Conservation (phyloP, 306 rosid species). For the Calophaca sinica region DNA sequence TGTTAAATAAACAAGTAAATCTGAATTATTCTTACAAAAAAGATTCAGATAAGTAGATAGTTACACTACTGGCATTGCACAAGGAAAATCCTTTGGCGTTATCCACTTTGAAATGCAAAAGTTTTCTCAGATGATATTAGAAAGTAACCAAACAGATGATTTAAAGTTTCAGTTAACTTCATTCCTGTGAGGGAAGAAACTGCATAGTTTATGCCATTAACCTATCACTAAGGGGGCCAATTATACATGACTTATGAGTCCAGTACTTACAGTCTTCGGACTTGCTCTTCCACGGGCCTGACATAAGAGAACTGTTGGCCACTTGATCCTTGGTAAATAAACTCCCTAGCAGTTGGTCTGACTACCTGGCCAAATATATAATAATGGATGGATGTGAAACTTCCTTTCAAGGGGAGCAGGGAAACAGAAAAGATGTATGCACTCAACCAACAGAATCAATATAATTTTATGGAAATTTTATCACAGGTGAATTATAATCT, state of each 20-base stretch:
- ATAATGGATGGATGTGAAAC: slow-evolving; percentile 35
- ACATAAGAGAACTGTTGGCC: slow-evolving; percentile 62
- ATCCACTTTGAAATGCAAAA: slow-evolving; percentile 26
- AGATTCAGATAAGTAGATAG: not conserved
- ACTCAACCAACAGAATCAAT: slow-evolving; percentile 22
- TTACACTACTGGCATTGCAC: slow-evolving; percentile 14
- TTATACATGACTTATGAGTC: slow-evolving; percentile 14
- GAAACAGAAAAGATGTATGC: slow-evolving; percentile 15
- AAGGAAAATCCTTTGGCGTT: slow-evolving; percentile 23
- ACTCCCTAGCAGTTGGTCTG: slow-evolving; percentile 58
- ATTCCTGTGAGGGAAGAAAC: slow-evolving; percentile 1
- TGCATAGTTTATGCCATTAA: not conserved
- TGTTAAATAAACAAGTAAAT: slow-evolving; percentile 3
- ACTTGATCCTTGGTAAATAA: slow-evolving; percentile 57
- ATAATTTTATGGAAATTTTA: slow-evolving; percentile 29
- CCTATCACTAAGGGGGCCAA: slow-evolving; percentile 1
- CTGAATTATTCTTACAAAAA: not conserved
- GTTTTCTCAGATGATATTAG: slow-evolving; percentile 24
- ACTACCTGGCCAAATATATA: slow-evolving; percentile 61
- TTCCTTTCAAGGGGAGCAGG: slow-evolving; percentile 36
- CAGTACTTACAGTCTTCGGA: slow-evolving; percentile 65
- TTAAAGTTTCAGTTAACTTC: not conserved
- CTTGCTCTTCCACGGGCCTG: slow-evolving; percentile 63
- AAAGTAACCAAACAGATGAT: slow-evolving; percentile 25
- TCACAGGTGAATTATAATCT: not conserved